phyloP scores from a whole-genome alignment of 441 rosid species.

The Erodium moschatum region DNA sequence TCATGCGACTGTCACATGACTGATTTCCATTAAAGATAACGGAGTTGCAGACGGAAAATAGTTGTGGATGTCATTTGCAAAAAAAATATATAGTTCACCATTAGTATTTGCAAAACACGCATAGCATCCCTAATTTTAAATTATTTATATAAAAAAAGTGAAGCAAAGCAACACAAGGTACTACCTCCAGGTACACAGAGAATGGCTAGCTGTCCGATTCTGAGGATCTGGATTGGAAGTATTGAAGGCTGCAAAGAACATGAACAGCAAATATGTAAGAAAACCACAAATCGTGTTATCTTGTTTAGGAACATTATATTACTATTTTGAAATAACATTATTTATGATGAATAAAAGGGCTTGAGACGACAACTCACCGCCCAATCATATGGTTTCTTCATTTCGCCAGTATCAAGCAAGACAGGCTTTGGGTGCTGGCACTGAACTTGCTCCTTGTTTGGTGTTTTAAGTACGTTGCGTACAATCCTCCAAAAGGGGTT shows the following conservation, averaged over 20 bases:
- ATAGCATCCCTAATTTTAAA: not conserved
- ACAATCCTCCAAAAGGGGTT: conserved; percentile 84
- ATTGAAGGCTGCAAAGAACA: conserved; percentile 67
- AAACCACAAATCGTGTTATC: not conserved
- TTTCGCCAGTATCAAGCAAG: conserved; percentile 94
- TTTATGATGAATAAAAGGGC: conserved; percentile 6
- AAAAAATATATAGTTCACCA: too few species aligned
- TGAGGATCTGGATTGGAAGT: conserved; percentile 82
- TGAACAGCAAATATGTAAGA: conserved; percentile 16
- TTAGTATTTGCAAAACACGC: not conserved
- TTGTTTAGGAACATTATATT: not conserved
- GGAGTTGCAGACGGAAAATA: too few species aligned
- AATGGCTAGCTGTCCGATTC: conserved; percentile 75
- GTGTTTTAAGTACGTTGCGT: conserved; percentile 61
- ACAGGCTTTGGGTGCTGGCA: conserved; percentile 89
- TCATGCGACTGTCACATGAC: too few species aligned
- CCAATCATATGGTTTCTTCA: conserved; percentile 92
- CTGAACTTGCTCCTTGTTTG: conserved; percentile 52
- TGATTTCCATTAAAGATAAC: too few species aligned
- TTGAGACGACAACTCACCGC: conserved; percentile 45
- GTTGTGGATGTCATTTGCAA: too few species aligned
- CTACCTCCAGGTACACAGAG: conserved; percentile 93
- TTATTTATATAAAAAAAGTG: not conserved
- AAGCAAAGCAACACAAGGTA: conserved; percentile 14
- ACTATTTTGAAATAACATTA: not conserved